A percentile compares a stretch with the other conserved stretches of the same genome.
phyloP scores from a whole-genome alignment of 352 stramenopile genomes.

The Globisporangium emineosum region DNA sequence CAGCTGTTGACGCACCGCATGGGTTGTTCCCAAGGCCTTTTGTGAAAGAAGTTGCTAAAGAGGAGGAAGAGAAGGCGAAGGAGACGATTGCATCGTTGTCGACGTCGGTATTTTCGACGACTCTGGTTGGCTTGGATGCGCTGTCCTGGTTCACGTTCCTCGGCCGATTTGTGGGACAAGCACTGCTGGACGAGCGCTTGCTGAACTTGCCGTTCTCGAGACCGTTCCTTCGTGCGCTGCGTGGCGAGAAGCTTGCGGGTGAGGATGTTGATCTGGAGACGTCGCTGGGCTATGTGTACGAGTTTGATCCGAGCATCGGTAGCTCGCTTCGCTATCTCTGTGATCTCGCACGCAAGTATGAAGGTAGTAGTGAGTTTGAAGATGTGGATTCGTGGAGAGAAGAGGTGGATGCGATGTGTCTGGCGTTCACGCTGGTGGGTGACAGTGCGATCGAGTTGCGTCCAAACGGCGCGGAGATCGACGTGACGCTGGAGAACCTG shows the following conservation, averaged over 20 bases:
- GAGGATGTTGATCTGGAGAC: constrained; percentile 31
- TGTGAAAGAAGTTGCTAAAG: background rate
- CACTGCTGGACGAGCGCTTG: constrained; percentile 79
- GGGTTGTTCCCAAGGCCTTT: constrained; percentile 55
- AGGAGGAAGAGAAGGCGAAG: constrained; percentile 10
- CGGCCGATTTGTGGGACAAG: constrained; percentile 64
- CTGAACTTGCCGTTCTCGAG: constrained; percentile 78
- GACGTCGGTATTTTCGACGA: constrained; percentile 5
- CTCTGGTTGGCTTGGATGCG: constrained; percentile 18
- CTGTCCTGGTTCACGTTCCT: constrained; percentile 72
- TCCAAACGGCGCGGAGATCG: constrained; percentile 29
- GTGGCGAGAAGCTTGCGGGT: constrained; percentile 51
- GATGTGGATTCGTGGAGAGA: constrained; percentile 23
- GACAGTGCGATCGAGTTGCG: constrained; percentile 53
- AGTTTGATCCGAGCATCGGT: constrained; percentile 67
- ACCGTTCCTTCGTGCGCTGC: constrained; percentile 62
- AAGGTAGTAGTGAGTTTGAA: constrained; percentile 6
- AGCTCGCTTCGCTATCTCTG: constrained; percentile 65
- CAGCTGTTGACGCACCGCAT: constrained; percentile 46
- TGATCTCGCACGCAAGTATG: constrained; percentile 21
- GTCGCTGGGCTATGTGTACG: constrained; percentile 57
- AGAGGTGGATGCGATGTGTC: constrained; percentile 59
- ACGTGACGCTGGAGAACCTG: constrained; percentile 52
- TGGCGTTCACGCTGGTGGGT: constrained; percentile 80
- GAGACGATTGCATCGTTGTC: background rate